A percentile compares a stretch with the other conserved stretches of the same genome.
phyloP scores from a whole-genome alignment of 345 rosid species.

The Camelina sativa region DNA sequence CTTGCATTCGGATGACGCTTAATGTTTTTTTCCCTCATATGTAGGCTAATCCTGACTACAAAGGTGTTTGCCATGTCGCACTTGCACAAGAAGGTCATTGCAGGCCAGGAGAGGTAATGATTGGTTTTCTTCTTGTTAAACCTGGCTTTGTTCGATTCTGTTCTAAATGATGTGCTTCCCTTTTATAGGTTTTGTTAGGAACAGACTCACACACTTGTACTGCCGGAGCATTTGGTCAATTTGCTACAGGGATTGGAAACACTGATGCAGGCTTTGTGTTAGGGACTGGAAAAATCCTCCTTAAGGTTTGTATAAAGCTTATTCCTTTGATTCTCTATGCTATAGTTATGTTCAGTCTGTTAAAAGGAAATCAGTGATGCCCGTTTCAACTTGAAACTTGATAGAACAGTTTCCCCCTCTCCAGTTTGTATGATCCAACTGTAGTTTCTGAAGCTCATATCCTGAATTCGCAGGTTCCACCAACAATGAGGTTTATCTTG shows the following conservation, averaged over 20 bases:
- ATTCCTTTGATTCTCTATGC: not conserved
- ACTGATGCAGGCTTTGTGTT: conserved; percentile 97
- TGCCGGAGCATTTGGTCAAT: conserved; percentile 98
- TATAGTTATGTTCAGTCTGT: not conserved
- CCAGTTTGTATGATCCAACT: not conserved
- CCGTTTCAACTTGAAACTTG: conserved; percentile 12
- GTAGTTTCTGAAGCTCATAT: conserved; percentile 20
- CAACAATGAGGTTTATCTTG: conserved; percentile 88
- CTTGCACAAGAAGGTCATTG: conserved; percentile 99
- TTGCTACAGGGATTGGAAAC: conserved; percentile 98
- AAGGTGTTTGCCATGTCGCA: conserved; percentile 98
- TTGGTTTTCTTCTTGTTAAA: not conserved
- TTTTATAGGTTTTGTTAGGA: conserved; percentile 79
- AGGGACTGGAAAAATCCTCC: conserved; percentile 92
- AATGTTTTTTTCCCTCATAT: conserved; percentile 10
- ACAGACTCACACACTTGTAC: conserved; percentile 99
- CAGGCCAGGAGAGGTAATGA: conserved; percentile 93
- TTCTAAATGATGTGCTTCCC: conserved; percentile 10
- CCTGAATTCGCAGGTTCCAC: conserved; percentile 72
- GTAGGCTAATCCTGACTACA: conserved; percentile 96
- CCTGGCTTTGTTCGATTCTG: not conserved
- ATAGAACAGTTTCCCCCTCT: not conserved
- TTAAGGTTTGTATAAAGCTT: conserved; percentile 63
- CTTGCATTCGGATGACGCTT: not conserved
- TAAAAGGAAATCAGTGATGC: not conserved